phyloP scores from a whole-genome alignment of 1,284 basidiomycete genomes.

The Rhodotorula sp. region DNA sequence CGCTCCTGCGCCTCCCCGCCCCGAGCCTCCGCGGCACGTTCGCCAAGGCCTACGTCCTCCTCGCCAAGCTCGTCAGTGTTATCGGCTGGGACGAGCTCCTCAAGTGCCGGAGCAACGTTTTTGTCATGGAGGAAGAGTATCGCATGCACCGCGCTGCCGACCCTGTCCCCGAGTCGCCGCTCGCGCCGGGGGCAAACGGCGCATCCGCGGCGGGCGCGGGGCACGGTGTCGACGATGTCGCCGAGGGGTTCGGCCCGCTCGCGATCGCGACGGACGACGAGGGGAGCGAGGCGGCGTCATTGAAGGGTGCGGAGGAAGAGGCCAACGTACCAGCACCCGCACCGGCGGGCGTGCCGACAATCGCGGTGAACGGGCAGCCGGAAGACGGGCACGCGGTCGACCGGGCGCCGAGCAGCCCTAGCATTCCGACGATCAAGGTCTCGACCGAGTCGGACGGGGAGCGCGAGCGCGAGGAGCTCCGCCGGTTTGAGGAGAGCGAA shows the following conservation, averaged over 20 bases:
- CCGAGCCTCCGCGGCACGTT: constrained; percentile 94
- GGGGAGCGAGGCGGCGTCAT: constrained; percentile 65
- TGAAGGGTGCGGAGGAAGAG: constrained; percentile 56
- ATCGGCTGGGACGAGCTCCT: constrained; percentile 99
- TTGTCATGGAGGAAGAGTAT: constrained; percentile 99
- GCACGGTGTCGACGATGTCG: constrained; percentile 36
- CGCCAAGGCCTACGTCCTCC: constrained; percentile 86
- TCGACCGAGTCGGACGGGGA: constrained; percentile 75
- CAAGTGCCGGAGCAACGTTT: constrained; percentile 87
- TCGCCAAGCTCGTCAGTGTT: constrained; percentile 84
- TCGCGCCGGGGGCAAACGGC: constrained; percentile 59
- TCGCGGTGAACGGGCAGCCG: constrained; percentile 31
- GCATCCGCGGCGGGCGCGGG: constrained; percentile 39
- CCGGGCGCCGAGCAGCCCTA: constrained; percentile 37
- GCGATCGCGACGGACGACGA: constrained; percentile 49
- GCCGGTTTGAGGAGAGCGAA: constrained; percentile 48
- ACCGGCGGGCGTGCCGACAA: constrained; percentile 11
- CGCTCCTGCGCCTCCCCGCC: constrained; percentile 86
- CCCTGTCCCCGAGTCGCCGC: constrained; percentile 55
- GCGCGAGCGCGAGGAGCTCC: constrained; percentile 54
- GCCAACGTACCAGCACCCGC: neutral
- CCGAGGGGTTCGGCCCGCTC: constrained; percentile 60
- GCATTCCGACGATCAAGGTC: constrained; percentile 83
- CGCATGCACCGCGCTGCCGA: constrained; percentile 59
- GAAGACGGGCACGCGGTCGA: constrained; percentile 21